These are phyloP conservation scores for Aspergillus aculeatus DNA, from an alignment of 2,329 filamentous ascomycete genomes.

Conservation along the genomic window DNA sequence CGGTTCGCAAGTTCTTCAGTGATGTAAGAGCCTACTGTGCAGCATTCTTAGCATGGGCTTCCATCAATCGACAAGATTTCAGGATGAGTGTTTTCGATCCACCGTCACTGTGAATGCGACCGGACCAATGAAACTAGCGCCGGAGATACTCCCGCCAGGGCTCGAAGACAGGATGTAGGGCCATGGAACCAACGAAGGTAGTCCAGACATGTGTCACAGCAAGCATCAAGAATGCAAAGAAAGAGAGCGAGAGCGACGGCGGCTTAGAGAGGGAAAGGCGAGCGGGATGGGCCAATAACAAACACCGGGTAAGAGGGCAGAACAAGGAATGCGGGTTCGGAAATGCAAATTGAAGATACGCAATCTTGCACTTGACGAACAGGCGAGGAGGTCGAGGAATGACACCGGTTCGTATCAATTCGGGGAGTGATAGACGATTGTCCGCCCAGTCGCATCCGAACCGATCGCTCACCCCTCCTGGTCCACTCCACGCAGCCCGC, in stretches of 20 bases:
- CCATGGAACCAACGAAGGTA: background rate
- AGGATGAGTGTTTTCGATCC: background rate
- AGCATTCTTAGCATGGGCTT: conserved; percentile 9
- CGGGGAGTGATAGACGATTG: background rate
- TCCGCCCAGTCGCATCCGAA: background rate
- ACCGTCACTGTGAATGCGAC: background rate
- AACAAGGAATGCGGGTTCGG: background rate
- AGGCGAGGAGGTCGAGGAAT: background rate
- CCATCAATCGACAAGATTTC: background rate
- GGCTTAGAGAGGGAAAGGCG: background rate
- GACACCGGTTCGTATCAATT: background rate
- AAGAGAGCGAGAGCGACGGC: background rate
- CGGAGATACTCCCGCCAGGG: background rate
- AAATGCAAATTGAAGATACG: background rate
- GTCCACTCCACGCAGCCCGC: conserved; percentile 2
- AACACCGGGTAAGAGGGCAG: background rate
- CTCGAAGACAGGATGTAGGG: background rate
- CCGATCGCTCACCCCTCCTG: background rate
- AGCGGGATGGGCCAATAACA: background rate
- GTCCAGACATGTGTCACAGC: background rate
- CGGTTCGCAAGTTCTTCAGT: conserved; percentile 2
- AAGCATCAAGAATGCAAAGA: background rate
- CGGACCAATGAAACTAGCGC: conserved; percentile 1
- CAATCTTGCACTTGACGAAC: conserved; percentile 3
- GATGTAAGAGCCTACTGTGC: conserved; percentile 11